Percentiles rank a stretch among this genome's conserved stretches.
phyloP scores from a whole-genome alignment of 441 rosid species.

The Euphorbia celastroides region DNA sequence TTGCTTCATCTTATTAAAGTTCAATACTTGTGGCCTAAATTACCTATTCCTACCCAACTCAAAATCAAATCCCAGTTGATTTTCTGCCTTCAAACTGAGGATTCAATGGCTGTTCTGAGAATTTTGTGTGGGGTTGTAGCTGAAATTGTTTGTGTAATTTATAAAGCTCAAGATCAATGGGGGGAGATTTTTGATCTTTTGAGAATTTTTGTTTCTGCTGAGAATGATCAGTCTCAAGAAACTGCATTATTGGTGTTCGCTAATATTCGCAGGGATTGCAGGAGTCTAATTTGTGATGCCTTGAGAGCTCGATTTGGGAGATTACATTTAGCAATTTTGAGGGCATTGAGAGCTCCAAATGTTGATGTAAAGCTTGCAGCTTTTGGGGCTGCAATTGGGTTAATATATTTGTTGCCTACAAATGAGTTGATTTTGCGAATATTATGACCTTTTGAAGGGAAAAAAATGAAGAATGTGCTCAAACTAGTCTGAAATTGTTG shows the following conservation, averaged over 20 bases:
- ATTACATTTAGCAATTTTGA: neutral
- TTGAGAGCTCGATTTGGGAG: neutral
- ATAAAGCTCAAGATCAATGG: conserved; percentile 12
- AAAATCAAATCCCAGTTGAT: conserved; percentile 4
- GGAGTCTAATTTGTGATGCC: conserved; percentile 7
- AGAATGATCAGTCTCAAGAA: conserved; percentile 1
- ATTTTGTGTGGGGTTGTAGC: conserved; percentile 1
- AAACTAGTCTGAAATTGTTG: conserved; percentile 1
- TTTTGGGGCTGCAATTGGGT: conserved; percentile 10
- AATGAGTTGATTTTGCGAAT: neutral
- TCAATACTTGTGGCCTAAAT: conserved; percentile 19
- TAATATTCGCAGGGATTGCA: conserved; percentile 5
- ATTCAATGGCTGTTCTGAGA: neutral
- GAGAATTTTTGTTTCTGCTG: neutral
- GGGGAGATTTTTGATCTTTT: conserved; percentile 9
- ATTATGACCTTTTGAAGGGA: conserved; percentile 6
- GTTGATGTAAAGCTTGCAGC: conserved; percentile 11
- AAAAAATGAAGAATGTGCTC: conserved; percentile 2
- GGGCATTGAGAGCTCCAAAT: conserved; percentile 2
- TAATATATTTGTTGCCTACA: neutral
- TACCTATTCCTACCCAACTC: neutral
- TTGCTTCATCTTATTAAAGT: neutral
- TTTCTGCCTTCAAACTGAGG: conserved; percentile 6
- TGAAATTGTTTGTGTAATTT: neutral
- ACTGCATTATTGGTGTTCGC: conserved; percentile 7